Base-by-base conservation (phyloP, 1,139 yeast genomes). In the Sugiyamaella xylanicola region DNA sequence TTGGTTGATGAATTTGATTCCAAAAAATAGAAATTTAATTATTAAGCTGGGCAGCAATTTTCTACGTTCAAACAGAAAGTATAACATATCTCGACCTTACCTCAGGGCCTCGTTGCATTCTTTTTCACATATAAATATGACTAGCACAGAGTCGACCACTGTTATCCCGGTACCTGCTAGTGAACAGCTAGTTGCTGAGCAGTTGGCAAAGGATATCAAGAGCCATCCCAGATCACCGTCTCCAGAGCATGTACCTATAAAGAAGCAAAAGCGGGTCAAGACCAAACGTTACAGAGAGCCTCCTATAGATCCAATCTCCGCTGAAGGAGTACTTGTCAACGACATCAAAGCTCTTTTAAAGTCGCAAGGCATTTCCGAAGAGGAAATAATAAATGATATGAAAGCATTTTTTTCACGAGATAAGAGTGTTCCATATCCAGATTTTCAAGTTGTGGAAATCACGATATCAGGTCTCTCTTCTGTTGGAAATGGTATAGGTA, bases 281-380 rank as follows among this genome's bases (percentile, higher is more conserved):
- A 64, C 68, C 47, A 75, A 77, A 68, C 72, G 78, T 75, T 84
- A 83, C 69, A 85, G 81, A 69, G 77, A 80, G 21, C 85, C 85
- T 63, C 79, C 77, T 8, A 79, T 80, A 9, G 98, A 92, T 57
- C 79, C 87, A 13, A 87, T 95, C 0, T 80, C 95, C 0, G 90
- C 96, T 11, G 74, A 84, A 50, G 98, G 98, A 2, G 88, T 90
- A 2, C 76, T 93, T 49, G 82, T 84, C 58, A 77, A 76, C 61
- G 98, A 93, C 69, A 87, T 93, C 59, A 77, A 81, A 39, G 84
- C 81, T 51, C 66, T 92, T 19, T 70, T 87, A 47, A 65, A 71
- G 27, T 72, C 75, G 19, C 68, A 78, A 53, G 68, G 71, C 11
- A 70, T 87, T 46, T 72, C 76, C 0, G 73, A 73, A 36, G 81